phyloP scores from a whole-genome alignment of 2,329 filamentous ascomycete species.

The Alternaria triticimaculans region DNA sequence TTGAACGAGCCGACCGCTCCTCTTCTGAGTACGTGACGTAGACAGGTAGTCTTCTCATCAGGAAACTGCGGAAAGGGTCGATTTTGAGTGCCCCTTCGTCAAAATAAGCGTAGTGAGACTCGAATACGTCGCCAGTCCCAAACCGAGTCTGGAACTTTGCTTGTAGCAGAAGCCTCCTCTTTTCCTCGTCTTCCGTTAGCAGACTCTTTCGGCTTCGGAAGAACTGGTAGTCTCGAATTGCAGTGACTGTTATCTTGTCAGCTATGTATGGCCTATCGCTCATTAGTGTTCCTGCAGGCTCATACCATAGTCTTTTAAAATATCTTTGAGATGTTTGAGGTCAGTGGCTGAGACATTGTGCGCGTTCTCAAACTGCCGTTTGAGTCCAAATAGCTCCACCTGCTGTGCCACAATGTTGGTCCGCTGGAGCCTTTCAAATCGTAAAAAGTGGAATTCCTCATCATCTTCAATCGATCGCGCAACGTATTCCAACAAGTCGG shows the following conservation, averaged over 20 bases:
- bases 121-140: not conserved
- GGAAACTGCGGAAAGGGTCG: not conserved
- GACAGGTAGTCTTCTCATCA: not conserved
- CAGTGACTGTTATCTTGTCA: not conserved
- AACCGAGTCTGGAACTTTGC: not conserved
- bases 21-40: not conserved
- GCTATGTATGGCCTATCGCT: too few relatives aligned
- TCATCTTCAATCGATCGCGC: accelerated
- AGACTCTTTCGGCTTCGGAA: accelerated
- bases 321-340: not conserved
- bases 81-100: not conserved
- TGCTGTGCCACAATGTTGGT: not conserved
- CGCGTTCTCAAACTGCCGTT: not conserved
- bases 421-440: not conserved
- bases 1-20: not conserved
- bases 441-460: not conserved
- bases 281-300: too few relatives aligned
- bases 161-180: not conserved
- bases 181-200: too few relatives aligned
- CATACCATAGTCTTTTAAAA: not conserved
- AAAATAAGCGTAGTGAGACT: not conserved
- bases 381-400: not conserved
- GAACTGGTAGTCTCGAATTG: not conserved
- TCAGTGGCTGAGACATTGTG: not conserved
- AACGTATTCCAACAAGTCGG: not conserved